Conservation (phyloP, 345 rosid genomes). For the Bruguiera gymnorhiza region DNA sequence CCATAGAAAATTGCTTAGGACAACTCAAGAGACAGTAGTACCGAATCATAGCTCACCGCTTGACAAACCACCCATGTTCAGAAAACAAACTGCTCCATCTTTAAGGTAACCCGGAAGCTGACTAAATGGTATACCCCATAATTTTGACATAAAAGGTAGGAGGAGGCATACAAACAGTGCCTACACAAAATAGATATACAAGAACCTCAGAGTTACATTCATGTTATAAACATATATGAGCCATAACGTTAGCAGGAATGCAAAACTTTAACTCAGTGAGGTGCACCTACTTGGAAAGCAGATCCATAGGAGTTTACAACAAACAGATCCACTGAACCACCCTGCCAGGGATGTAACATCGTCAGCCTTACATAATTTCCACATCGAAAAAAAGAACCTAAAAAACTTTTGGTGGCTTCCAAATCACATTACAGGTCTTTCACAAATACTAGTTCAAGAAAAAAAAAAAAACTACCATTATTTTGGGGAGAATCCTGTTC, state of each 20-base stretch:
- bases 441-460: too few relatives aligned
- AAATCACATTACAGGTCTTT: background rate
- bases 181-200: conserved; percentile 36
- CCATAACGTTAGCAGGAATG: background rate
- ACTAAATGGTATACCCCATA: conserved; percentile 90
- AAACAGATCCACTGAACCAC: conserved; percentile 82
- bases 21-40: background rate
- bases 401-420: background rate
- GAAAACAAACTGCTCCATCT: conserved; percentile 91
- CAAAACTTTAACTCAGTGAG: conserved; percentile 6
- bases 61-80: conserved; percentile 60
- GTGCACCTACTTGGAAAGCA: conserved; percentile 68
- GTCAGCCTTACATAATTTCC: conserved; percentile 7
- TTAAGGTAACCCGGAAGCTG: conserved; percentile 80
- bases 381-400: background rate
- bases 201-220: conserved; percentile 16
- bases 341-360: conserved; percentile 43
- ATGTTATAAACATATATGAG: conserved; percentile 3
- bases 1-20: background rate
- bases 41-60: conserved; percentile 46
- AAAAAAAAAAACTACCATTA: too few relatives aligned
- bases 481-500: too few relatives aligned
- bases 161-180: conserved; percentile 75
- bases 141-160: conserved; percentile 84
- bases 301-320: conserved; percentile 91